These are phyloP conservation scores for Ceratocystis papillata DNA, from an alignment of 2,329 filamentous ascomycete species.

Conservation along the genomic window DNA sequence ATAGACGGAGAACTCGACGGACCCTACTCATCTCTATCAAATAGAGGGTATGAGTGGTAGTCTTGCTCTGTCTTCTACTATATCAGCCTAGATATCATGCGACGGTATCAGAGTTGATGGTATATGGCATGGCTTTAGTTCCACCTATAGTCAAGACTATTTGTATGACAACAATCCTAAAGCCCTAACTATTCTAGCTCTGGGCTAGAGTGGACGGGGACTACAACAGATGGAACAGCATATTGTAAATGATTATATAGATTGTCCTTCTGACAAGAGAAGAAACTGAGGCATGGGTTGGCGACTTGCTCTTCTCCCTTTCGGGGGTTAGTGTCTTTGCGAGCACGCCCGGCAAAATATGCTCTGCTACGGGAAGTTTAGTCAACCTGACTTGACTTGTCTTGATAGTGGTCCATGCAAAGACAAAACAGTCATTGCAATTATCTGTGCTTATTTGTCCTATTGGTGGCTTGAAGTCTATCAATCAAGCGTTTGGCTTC, in stretches of 20 bases:
- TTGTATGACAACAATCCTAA: background rate
- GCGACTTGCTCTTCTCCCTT: background rate
- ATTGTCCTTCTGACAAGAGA: background rate
- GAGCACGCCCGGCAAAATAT: background rate
- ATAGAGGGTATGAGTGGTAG: background rate
- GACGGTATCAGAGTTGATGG: background rate
- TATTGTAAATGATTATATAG: slow-evolving; percentile 11
- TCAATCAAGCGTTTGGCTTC: background rate
- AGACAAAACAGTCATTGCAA: background rate
- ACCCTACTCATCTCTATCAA: background rate
- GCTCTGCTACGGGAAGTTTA: background rate
- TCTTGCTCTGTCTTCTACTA: background rate
- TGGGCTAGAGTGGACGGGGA: background rate
- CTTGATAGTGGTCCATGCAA: background rate
- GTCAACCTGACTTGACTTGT: background rate
- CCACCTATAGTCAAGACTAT: background rate
- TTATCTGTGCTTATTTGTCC: background rate
- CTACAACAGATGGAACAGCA: background rate
- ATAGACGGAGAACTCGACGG: background rate
- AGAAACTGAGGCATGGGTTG: background rate
- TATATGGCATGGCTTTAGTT: background rate
- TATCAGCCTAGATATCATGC: background rate
- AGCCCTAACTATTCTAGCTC: background rate
- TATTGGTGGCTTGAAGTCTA: background rate
- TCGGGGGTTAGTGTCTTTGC: too few relatives aligned